Percentiles rank a stretch among this genome's conserved stretches.
Conservation (phyloP, 2,329 filamentous ascomycete species). For the Thielaviopsis ethacetica region DNA sequence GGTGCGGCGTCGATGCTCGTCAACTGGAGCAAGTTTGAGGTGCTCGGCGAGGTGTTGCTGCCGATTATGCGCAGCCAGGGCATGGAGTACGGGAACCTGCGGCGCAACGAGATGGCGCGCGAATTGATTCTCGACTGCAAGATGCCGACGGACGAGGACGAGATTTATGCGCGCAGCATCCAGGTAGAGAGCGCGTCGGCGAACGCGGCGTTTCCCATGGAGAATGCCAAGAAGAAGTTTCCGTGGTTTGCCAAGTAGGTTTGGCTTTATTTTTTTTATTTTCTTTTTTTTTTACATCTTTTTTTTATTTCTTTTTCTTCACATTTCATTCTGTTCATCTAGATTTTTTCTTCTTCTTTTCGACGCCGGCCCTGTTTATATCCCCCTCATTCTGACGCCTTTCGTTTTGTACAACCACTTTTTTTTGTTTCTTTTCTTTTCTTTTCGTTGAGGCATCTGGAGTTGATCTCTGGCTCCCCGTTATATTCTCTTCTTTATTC, state of each 20-base stretch:
- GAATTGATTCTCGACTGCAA: slow-evolving; percentile 68
- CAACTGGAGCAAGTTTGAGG: slow-evolving; percentile 97
- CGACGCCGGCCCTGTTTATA: background rate
- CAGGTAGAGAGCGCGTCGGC: slow-evolving; percentile 36
- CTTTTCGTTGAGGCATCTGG: background rate
- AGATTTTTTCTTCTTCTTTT: background rate
- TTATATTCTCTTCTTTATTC: no score
- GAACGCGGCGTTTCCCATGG: slow-evolving; percentile 21
- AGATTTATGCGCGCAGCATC: slow-evolving; percentile 47
- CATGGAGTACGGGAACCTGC: slow-evolving; percentile 58
- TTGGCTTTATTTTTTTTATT: background rate
- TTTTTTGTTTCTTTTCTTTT: background rate
- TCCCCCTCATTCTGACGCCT: no score
- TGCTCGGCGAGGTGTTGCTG: slow-evolving; percentile 81
- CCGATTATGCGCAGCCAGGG: slow-evolving; percentile 86
- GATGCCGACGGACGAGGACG: slow-evolving; percentile 74
- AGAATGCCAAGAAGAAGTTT: slow-evolving; percentile 46
- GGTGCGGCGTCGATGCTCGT: slow-evolving; percentile 43
- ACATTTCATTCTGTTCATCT: background rate
- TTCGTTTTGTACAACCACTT: background rate
- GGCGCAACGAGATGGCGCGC: slow-evolving; percentile 51
- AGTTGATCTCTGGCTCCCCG: no score
- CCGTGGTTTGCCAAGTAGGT: slow-evolving; percentile 43
- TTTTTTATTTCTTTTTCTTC: background rate
- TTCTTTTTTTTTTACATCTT: background rate